A percentile compares a stretch with the other conserved stretches of the same genome.
These are phyloP conservation scores for Corymbia maculata DNA, from an alignment of 345 rosid species.

Conservation along the genomic window DNA sequence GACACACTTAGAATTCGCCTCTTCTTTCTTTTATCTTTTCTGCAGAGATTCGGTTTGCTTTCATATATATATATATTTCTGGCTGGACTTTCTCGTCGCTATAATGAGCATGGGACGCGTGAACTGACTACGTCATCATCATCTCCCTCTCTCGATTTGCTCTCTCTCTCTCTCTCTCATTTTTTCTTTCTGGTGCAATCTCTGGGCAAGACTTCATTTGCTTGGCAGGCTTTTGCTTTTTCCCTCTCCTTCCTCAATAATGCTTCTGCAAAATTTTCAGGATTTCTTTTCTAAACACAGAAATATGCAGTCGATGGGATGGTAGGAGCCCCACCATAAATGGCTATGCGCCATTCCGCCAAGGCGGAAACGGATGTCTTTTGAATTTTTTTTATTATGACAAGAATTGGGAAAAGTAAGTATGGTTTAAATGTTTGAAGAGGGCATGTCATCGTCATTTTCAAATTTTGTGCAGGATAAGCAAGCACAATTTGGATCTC, in stretches of 20 bases:
- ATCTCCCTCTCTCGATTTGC: background rate
- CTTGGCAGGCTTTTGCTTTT: background rate
- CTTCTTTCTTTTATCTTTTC: background rate
- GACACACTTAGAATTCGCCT: background rate
- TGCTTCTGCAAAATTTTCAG: background rate
- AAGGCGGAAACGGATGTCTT: background rate
- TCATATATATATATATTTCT: background rate
- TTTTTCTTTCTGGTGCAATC: background rate
- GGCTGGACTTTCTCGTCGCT: background rate
- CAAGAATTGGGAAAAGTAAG: background rate
- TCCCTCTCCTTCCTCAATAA: background rate
- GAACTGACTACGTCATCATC: conserved; percentile 31
- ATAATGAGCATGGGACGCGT: conserved; percentile 12
- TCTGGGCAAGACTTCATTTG: background rate
- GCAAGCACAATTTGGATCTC: too few species aligned
- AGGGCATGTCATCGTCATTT: too few species aligned
- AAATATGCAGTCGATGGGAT: background rate
- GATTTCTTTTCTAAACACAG: background rate
- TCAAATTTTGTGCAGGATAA: too few species aligned
- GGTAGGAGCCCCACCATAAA: background rate
- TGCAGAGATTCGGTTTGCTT: background rate
- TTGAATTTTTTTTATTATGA: rapidly evolving
- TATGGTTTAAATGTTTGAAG: background rate
- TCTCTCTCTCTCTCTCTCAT: background rate
- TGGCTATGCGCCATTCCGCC: background rate